Base-by-base conservation (phyloP, 2,329 filamentous ascomycete genomes). In the Pyricularia sp. region DNA sequence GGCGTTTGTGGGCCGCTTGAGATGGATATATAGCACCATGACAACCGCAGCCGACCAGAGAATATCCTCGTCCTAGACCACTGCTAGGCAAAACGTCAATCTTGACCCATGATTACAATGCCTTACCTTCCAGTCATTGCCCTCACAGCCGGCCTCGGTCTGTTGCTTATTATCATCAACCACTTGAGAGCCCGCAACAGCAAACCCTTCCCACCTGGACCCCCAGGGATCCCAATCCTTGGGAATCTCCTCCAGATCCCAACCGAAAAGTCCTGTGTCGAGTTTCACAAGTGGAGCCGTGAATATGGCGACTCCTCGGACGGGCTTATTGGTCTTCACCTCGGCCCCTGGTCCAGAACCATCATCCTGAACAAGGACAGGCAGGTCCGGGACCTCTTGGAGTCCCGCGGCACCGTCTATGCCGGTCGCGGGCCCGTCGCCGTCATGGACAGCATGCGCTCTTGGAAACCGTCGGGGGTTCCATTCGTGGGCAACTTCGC, bases 261-360 rank as follows among this genome's bases (percentile, higher is more conserved):
- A 0, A 72, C 71, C 2, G 62, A 73, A 4, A 72, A 79, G 30
- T 70, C 70, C 0, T 77, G 82, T 64, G 66, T 79, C 0, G 78
- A 82, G 64, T 82, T 82, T 63, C 71, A 79, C 49, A 78, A 80
- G 69, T 84, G 82, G 82, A 79, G 81, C 0, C 68, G 78, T 6
- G 73, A 82, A 69, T 84, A 84, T 55, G 73, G 81, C 0, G 79
- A 78, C 78, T 0, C 76, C 78, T 55, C 72, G 74, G 6, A 71
- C 82, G 68, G 73, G 84, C 19, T 78, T 84, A 3, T 61, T 65
- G n/a, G 65, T 44, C 3, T 64, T 60, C 22, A 65, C 64, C 59
- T 24, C 31, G 53, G 65, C 63, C 26, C 59, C 49, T 53, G 55
- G 0, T 53, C 44, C 44, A 53, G 19, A 22, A 22, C 44, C 44